phyloP scores from a whole-genome alignment of 768 basidiomycete species.

The Lepiota brunneoincarnata region DNA sequence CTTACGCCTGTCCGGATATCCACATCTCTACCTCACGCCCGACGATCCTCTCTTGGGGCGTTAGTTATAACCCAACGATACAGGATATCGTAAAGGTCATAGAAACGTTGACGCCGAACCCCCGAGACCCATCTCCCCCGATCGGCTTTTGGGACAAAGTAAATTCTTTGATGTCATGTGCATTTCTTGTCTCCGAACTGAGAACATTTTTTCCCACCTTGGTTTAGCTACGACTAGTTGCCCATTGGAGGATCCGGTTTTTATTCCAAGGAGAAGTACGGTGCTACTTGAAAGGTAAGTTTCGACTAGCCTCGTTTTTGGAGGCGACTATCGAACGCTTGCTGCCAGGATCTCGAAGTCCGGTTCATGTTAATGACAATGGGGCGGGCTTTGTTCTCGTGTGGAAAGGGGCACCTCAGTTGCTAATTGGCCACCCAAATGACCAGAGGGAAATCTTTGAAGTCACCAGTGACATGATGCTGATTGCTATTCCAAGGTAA shows the following conservation, averaged over 20 bases:
- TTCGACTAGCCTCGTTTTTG: slow-evolving; percentile 7
- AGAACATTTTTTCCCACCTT: slow-evolving; percentile 6
- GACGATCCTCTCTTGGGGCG: slow-evolving; percentile 84
- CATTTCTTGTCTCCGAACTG: background rate
- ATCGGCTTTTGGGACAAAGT: slow-evolving; percentile 98
- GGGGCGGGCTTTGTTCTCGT: slow-evolving; percentile 88
- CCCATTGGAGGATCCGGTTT: slow-evolving; percentile 78
- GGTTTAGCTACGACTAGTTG: slow-evolving; percentile 72
- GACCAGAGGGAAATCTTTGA: slow-evolving; percentile 77
- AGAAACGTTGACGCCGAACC: slow-evolving; percentile 75
- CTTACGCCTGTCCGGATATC: slow-evolving; percentile 76
- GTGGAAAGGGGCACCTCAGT: slow-evolving; percentile 74
- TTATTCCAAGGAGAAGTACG: slow-evolving; percentile 72
- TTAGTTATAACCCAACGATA: slow-evolving; percentile 82
- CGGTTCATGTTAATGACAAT: slow-evolving; percentile 60
- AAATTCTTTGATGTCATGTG: slow-evolving; percentile 16
- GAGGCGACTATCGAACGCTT: slow-evolving; percentile 3
- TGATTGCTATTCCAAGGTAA: slow-evolving; percentile 87
- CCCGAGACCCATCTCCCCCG: slow-evolving; percentile 77
- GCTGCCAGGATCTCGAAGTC: slow-evolving; percentile 80
- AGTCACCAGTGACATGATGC: slow-evolving; percentile 74
- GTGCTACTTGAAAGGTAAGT: slow-evolving; percentile 80
- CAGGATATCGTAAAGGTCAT: slow-evolving; percentile 84
- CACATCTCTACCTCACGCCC: slow-evolving; percentile 59
- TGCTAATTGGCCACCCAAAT: slow-evolving; percentile 71